phyloP scores from a whole-genome alignment of 2,329 filamentous ascomycete genomes.

The Cordyceps pruinosa region DNA sequence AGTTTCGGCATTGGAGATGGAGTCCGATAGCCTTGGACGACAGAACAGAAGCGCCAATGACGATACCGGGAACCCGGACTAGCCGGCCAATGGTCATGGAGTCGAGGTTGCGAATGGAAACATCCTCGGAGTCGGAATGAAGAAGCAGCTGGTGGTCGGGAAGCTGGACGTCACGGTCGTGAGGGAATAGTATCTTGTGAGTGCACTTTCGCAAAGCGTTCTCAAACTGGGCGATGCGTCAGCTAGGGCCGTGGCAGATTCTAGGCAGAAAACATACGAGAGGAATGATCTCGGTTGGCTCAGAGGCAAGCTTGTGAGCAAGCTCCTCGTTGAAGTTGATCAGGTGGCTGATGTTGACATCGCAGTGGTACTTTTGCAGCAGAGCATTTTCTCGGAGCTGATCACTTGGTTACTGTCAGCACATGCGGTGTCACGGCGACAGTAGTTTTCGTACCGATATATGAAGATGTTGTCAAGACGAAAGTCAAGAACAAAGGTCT shows the following conservation, averaged over 20 bases:
- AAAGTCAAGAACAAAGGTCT: constrained; percentile 90
- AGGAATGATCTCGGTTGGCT: constrained; percentile 88
- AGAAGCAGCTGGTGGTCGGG: constrained; percentile 92
- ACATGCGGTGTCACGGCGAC: neutral
- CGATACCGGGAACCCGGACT: constrained; percentile 94
- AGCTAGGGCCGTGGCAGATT: neutral
- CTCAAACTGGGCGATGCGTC: constrained; percentile 63
- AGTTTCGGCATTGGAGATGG: constrained; percentile 82
- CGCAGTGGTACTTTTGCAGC: constrained; percentile 89
- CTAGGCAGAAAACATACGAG: constrained; percentile 50
- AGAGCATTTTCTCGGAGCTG: constrained; percentile 93
- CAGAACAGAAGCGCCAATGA: constrained; percentile 93
- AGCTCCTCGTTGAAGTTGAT: constrained; percentile 96
- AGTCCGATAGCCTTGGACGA: constrained; percentile 90
- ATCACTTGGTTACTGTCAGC: constrained; percentile 66
- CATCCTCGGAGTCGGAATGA: constrained; percentile 83
- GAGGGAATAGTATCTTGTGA: constrained; percentile 84
- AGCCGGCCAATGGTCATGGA: constrained; percentile 88
- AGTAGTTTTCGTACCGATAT: constrained; percentile 63
- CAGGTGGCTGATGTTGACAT: constrained; percentile 89
- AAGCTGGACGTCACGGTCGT: constrained; percentile 58
- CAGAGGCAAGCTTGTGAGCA: constrained; percentile 79
- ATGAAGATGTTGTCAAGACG: constrained; percentile 90
- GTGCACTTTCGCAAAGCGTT: constrained; percentile 83
- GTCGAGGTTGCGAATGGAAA: constrained; percentile 89